Percentiles rank a stretch among this genome's conserved stretches.
These are phyloP conservation scores for Phytophthora sansomeana DNA, from an alignment of 352 stramenopile species.

Conservation along the genomic window DNA sequence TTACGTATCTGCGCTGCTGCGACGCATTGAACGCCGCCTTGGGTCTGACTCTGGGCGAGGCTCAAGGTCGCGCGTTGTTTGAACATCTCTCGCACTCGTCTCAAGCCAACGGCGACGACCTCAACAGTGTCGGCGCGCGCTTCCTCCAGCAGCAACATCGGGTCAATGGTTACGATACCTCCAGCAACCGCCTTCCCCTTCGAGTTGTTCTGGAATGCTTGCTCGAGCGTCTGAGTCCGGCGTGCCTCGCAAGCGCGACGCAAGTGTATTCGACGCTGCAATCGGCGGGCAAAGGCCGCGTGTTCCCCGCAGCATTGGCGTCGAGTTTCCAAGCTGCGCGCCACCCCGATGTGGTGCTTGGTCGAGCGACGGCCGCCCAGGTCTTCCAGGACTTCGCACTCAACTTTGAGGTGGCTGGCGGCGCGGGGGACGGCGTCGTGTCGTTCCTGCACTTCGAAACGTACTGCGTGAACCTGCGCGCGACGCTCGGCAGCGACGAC, in stretches of 20 bases:
- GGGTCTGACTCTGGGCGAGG: constrained; percentile 49
- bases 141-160: constrained; percentile 48
- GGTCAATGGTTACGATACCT: constrained; percentile 26
- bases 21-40: constrained; percentile 49
- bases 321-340: constrained; percentile 65
- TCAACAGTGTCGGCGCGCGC: constrained; percentile 40
- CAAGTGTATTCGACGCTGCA: constrained; percentile 63
- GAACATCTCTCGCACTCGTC: constrained; percentile 44
- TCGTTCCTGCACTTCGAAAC: constrained; percentile 70
- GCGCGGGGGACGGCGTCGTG: constrained; percentile 46
- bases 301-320: constrained; percentile 68
- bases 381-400: constrained; percentile 80
- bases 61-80: constrained; percentile 61
- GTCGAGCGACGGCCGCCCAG: constrained; percentile 38
- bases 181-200: constrained; percentile 42
- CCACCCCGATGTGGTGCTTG: constrained; percentile 70
- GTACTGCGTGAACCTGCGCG: constrained; percentile 67
- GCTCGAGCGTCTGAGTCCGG: constrained; percentile 48
- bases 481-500: constrained; percentile 60
- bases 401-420: constrained; percentile 65
- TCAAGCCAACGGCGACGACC: constrained; percentile 9
- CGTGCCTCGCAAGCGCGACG: constrained; percentile 40
- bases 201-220: constrained; percentile 51
- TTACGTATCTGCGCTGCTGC: constrained; percentile 53
- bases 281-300: constrained; percentile 53